Conservation (phyloP, 306 rosid genomes). For the Benincasa hispida region DNA sequence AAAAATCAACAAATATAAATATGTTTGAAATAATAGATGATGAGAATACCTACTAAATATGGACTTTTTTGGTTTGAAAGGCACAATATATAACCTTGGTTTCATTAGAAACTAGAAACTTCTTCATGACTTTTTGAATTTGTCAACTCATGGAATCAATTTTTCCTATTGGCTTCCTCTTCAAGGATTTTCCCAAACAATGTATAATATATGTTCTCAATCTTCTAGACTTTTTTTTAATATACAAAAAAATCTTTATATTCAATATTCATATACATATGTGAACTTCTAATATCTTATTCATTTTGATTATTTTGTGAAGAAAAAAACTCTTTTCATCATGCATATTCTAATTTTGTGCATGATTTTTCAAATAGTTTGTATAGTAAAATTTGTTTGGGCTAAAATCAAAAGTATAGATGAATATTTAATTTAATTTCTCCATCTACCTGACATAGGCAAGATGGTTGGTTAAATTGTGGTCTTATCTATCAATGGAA, state of each 20-base stretch:
- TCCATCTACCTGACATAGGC: background rate
- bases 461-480: background rate
- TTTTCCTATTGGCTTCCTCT: background rate
- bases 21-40: background rate
- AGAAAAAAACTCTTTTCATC: background rate
- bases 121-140: background rate
- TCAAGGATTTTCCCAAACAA: background rate
- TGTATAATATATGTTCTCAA: background rate
- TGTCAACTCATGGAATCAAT: background rate
- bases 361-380: background rate
- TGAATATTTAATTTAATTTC: background rate
- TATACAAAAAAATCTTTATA: background rate
- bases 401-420: background rate
- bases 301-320: background rate
- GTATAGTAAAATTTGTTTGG: background rate
- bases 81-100: background rate
- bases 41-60: background rate
- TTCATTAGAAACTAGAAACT: background rate
- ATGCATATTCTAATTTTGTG: background rate
- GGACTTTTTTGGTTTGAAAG: background rate
- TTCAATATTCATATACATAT: background rate
- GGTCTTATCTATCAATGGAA: background rate
- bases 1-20: background rate
- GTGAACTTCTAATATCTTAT: background rate
- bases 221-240: background rate